Evolutionary conservation across 768 basidiomycete genomes (phyloP).

Genomic region (Russula sp.): DNA sequence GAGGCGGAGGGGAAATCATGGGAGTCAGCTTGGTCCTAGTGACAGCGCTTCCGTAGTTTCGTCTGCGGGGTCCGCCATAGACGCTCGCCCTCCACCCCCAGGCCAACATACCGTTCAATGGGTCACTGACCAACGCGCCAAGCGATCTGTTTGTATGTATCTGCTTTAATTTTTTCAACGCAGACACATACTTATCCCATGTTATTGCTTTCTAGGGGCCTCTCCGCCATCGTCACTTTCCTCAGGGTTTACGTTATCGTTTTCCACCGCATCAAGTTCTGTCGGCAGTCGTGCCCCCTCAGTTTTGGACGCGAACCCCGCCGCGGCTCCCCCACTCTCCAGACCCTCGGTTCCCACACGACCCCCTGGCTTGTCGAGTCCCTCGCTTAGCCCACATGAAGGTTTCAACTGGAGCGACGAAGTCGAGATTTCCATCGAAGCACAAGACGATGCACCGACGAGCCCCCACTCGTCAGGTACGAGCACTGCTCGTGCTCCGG

Average conservation of each 20-base stretch:
- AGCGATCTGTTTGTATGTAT: not conserved
- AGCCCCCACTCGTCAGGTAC: not conserved
- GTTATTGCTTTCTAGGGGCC: not conserved
- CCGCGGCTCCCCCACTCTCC: not conserved
- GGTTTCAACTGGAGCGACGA: slow-evolving; percentile 24
- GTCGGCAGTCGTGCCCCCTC: not conserved
- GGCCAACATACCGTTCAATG: not conserved
- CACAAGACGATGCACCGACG: not conserved
- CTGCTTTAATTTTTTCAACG: not conserved
- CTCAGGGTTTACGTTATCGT: not conserved
- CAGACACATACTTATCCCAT: not conserved
- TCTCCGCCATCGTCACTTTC: not conserved
- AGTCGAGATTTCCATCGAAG: not conserved
- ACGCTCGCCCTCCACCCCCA: not conserved
- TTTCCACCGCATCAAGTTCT: not conserved
- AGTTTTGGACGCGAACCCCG: not conserved
- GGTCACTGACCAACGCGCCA: not conserved
- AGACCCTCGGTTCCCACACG: not conserved
- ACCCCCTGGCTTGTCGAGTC: not conserved
- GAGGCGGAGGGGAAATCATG: not conserved
- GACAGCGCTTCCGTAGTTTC: not conserved
- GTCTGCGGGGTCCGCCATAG: not conserved
- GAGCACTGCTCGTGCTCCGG: not conserved
- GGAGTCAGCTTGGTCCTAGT: not conserved
- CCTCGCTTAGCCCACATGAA: not conserved